Base-by-base conservation (phyloP, 2,329 filamentous ascomycete genomes). In the Penicillium griseofulvum region DNA sequence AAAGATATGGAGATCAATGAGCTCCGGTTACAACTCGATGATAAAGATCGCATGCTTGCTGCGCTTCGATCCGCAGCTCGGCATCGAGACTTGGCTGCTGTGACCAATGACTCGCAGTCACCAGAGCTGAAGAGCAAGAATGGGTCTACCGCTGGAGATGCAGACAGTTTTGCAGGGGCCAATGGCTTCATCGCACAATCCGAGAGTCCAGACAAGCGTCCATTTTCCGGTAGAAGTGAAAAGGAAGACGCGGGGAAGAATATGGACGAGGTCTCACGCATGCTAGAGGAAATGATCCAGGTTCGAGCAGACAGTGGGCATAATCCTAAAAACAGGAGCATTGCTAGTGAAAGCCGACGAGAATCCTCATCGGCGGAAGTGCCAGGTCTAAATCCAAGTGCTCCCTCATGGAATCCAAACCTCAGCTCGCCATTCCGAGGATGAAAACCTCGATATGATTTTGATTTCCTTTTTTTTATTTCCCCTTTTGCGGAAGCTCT, bases 221-320 rank as follows among this genome's bases (percentile, higher is more conserved):
- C 71, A 29, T 70, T 68, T 12, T 67, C 69, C 12, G 62, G 61
- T 53, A 60, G 61, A n/a, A 62, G 57, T 49, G 66, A 72, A 22
- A 73, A 73, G 55, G 68, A 71, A 62, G 64, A 60, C 2, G 57
- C 81, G 49, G 82, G 80, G 60, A 81, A 83, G 77, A 90, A 89
- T 62, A 88, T 94, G 33, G 91, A 96, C 65, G 92, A 96, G 74
- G 92, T 97, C 86, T 96, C 90, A 63, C 85, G 87, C 66, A 91
- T 97, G 78, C 82, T 97, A 26, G 93, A 97, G 67, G 91, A 96
- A 75, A 97, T 97, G 93, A 94, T 97, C 56, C 89, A 92, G 68
- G 89, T 93, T 68, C 86, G 89, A 55, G 88, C 95, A 50, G 89
- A 94, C 65, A 85, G 81, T 49, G 90, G 89, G 22, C 85, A 90